Conservation (phyloP, 2,329 filamentous ascomycete species). For the Sporothrix brunneoviolacea region DNA sequence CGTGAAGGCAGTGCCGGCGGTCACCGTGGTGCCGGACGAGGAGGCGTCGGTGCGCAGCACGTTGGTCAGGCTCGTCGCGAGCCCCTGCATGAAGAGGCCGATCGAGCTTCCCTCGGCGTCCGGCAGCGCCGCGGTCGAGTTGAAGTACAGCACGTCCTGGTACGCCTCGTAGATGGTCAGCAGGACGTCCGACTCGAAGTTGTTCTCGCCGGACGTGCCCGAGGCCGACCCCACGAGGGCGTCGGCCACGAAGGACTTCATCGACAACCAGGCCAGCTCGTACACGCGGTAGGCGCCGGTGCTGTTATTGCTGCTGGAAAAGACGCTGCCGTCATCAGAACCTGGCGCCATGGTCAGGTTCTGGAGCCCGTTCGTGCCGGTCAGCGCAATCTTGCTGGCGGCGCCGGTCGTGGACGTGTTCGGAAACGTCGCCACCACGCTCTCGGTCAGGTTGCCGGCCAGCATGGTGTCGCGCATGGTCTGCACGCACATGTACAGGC, state of each 20-base stretch:
- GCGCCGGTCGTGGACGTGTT: background rate
- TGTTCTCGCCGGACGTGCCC: background rate
- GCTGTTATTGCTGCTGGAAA: too few relatives aligned
- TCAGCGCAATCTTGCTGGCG: background rate
- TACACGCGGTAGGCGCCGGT: too few relatives aligned
- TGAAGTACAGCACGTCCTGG: background rate
- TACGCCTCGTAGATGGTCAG: background rate
- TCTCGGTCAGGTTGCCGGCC: background rate
- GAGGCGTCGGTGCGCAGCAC: background rate
- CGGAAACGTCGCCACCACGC: background rate
- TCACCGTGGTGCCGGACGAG: background rate
- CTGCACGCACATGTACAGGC: slow-evolving; percentile 5
- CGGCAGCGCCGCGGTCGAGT: background rate
- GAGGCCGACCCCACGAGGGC: too few relatives aligned
- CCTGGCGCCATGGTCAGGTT: background rate
- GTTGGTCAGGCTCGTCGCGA: slow-evolving; percentile 3
- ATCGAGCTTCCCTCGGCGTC: background rate
- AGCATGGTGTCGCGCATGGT: background rate
- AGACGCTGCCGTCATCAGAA: too few relatives aligned
- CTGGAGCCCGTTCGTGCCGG: background rate
- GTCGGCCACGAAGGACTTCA: too few relatives aligned
- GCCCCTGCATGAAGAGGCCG: background rate
- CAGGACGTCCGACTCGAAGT: background rate
- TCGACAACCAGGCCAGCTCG: too few relatives aligned
- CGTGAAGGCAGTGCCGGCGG: background rate